phyloP scores from a whole-genome alignment of 1,284 basidiomycete genomes.

The Amylostereum chailletii region DNA sequence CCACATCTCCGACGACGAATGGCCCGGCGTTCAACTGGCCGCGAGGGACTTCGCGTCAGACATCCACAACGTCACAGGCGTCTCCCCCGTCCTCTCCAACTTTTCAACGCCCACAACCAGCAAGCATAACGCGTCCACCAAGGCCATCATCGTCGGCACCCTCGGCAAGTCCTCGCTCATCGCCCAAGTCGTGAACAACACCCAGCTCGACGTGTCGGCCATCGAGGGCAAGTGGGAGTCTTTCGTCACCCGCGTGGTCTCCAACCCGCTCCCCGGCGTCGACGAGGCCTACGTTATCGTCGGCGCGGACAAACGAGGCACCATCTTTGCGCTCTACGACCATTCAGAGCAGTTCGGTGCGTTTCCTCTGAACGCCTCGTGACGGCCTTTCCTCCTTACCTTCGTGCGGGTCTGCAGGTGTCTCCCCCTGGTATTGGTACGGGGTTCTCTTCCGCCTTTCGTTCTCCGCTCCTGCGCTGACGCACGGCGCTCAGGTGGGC shows the following conservation, averaged over 20 bases:
- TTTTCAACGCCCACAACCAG: slow-evolving; percentile 21
- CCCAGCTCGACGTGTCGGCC: slow-evolving; percentile 44
- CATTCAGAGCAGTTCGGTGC: slow-evolving; percentile 64
- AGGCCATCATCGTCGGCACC: slow-evolving; percentile 53
- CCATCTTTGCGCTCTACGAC: slow-evolving; percentile 63
- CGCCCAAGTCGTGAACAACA: slow-evolving; percentile 41
- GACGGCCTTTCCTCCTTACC: too few relatives aligned
- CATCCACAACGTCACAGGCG: slow-evolving; percentile 50
- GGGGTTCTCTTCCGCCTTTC: slow-evolving; percentile 9
- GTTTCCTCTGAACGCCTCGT: background rate
- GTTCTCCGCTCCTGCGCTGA: background rate
- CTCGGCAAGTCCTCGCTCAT: slow-evolving; percentile 56
- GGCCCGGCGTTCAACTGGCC: slow-evolving; percentile 57
- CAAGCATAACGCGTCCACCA: slow-evolving; percentile 15
- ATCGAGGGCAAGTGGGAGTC: slow-evolving; percentile 60
- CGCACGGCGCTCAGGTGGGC: slow-evolving; percentile 42
- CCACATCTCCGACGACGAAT: slow-evolving; percentile 46
- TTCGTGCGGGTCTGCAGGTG: slow-evolving; percentile 26
- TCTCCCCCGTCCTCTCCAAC: slow-evolving; percentile 39
- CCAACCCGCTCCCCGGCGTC: slow-evolving; percentile 49
- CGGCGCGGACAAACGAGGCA: slow-evolving; percentile 58
- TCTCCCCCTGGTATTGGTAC: slow-evolving; percentile 59
- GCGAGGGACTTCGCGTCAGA: slow-evolving; percentile 53
- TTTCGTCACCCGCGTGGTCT: slow-evolving; percentile 43
- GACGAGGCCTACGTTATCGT: slow-evolving; percentile 56